These are phyloP conservation scores for Singerocomus inundabilis DNA, from an alignment of 1,284 basidiomycete genomes.

Conservation along the genomic window DNA sequence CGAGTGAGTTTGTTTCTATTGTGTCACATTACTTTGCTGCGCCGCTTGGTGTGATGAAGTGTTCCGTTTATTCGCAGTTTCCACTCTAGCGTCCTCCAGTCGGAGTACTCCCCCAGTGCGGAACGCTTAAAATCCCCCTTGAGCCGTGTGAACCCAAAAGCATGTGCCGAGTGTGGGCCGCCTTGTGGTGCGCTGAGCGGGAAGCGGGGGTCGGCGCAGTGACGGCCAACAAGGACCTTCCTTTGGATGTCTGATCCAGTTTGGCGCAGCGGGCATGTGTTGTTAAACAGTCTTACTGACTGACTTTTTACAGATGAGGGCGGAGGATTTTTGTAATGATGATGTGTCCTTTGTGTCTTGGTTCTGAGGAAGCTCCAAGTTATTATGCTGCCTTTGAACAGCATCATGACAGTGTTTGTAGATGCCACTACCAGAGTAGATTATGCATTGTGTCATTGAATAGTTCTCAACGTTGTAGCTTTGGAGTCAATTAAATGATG, in stretches of 20 bases:
- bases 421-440: too few species aligned
- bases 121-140: slow-evolving; percentile 61
- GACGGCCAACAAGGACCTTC: slow-evolving; percentile 59
- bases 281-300: slow-evolving; percentile 6
- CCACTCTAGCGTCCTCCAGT: slow-evolving; percentile 64
- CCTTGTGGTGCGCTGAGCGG: slow-evolving; percentile 63
- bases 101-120: slow-evolving; percentile 66
- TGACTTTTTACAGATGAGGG: slow-evolving; percentile 3
- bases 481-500: too few species aligned
- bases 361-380: too few species aligned
- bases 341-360: slow-evolving; percentile 2
- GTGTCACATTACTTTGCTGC: slow-evolving; percentile 15
- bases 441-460: too few species aligned
- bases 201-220: slow-evolving; percentile 58
- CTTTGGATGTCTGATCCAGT: slow-evolving; percentile 71
- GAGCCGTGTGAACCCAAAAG: slow-evolving; percentile 63
- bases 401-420: too few species aligned
- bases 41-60: slow-evolving; percentile 52
- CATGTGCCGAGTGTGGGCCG: slow-evolving; percentile 58
- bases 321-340: background rate
- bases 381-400: too few species aligned
- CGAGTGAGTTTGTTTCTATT: slow-evolving; percentile 29
- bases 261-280: slow-evolving; percentile 25
- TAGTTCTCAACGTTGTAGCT: too few species aligned
- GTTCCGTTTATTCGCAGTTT: slow-evolving; percentile 75